These are phyloP conservation scores for Massospora cicadina DNA, from an alignment of 371 early-diverging fungal genomes.

Conservation along the genomic window DNA sequence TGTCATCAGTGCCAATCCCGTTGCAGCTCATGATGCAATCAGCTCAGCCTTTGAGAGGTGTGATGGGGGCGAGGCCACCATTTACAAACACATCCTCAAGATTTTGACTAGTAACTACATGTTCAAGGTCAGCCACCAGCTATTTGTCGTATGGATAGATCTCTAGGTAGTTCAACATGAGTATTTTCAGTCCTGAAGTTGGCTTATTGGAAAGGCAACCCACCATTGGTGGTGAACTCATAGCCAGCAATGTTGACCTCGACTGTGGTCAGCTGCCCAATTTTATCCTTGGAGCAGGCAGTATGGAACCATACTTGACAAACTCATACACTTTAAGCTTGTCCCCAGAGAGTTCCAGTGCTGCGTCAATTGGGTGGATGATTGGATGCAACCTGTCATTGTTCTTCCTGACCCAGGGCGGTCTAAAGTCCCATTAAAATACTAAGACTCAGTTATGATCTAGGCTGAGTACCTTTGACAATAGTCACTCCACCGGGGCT, in stretches of 20 bases:
- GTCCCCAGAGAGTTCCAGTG: constrained; percentile 40
- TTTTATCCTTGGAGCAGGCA: constrained; percentile 87
- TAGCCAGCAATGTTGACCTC: constrained; percentile 48
- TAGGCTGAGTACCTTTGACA: constrained; percentile 32
- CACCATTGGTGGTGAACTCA: constrained; percentile 46
- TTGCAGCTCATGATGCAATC: constrained; percentile 93
- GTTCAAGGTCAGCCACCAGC: constrained; percentile 49
- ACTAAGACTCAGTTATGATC: constrained; percentile 18
- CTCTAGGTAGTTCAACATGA: constrained; percentile 83
- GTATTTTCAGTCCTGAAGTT: constrained; percentile 44
- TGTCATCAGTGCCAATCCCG: constrained; percentile 99
- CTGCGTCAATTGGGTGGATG: constrained; percentile 86
- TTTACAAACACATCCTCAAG: constrained; percentile 41
- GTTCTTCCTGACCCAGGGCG: constrained; percentile 76
- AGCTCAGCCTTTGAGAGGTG: constrained; percentile 87
- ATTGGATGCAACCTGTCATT: constrained; percentile 99
- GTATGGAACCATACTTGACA: constrained; percentile 87
- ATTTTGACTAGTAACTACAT: constrained; percentile 47
- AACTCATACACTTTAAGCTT: constrained; percentile 80
- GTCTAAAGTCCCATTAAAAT: constrained; percentile 55
- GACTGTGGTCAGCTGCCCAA: constrained; percentile 71
- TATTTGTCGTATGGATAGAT: constrained; percentile 93
- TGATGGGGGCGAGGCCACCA: constrained; percentile 62
- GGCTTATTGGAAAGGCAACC: not conserved
- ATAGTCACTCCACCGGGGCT: constrained; percentile 41